Evolutionary conservation across 805 yeast species (phyloP).

Genomic region (Yamadazyma kitorensis): DNA sequence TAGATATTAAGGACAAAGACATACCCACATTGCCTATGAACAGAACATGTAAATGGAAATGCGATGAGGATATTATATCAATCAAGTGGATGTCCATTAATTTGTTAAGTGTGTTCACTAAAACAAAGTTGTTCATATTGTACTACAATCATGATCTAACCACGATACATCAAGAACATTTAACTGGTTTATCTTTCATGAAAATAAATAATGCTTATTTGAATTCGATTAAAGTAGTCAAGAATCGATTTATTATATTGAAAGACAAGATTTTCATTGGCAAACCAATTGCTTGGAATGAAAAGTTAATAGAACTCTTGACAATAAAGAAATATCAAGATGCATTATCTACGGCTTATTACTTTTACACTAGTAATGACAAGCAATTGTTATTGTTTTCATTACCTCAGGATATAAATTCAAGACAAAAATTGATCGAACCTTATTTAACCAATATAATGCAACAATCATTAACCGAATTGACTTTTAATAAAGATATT

Average conservation of each 20-base stretch:
- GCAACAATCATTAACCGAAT: slow-evolving; percentile 45
- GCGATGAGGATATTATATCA: slow-evolving; percentile 37
- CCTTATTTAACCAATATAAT: slow-evolving; percentile 59
- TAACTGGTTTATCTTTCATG: background rate
- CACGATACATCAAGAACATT: too few relatives aligned
- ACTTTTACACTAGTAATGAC: slow-evolving; percentile 47
- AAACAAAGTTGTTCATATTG: too few relatives aligned
- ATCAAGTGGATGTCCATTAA: slow-evolving; percentile 52
- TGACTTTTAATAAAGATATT: slow-evolving; percentile 22
- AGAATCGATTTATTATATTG: slow-evolving; percentile 8
- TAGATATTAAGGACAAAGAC: slow-evolving; percentile 36
- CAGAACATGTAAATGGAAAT: slow-evolving; percentile 3
- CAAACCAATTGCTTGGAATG: slow-evolving; percentile 67
- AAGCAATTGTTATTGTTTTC: slow-evolving; percentile 53
- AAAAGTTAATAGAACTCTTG: slow-evolving; percentile 48
- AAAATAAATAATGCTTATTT: background rate
- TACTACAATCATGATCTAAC: too few relatives aligned
- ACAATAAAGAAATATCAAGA: slow-evolving; percentile 46
- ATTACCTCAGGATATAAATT: slow-evolving; percentile 45
- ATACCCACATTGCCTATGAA: slow-evolving; percentile 21
- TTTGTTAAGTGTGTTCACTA: slow-evolving; percentile 20
- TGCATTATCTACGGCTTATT: slow-evolving; percentile 56
- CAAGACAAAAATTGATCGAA: slow-evolving; percentile 48
- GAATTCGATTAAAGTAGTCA: slow-evolving; percentile 7
- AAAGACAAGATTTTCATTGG: slow-evolving; percentile 47